Evolutionary conservation across 768 basidiomycete species (phyloP).

Genomic region (Naganishia onofrii): DNA sequence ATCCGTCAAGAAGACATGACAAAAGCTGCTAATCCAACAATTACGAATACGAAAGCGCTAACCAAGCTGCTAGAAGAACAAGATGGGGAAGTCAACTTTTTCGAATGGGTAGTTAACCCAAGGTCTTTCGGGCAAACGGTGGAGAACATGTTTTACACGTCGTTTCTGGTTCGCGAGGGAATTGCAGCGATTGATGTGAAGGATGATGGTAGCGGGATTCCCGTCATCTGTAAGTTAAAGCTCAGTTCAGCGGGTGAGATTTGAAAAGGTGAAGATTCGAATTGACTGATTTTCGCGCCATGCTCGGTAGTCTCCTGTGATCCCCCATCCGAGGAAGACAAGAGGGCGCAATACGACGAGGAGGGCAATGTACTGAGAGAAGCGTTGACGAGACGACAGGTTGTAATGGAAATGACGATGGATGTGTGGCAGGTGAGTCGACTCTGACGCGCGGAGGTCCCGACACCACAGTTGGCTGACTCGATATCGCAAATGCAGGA

Average conservation of each 20-base stretch:
- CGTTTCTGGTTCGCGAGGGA: constrained; percentile 85
- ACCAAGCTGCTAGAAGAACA: neutral
- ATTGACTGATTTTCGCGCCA: neutral
- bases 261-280: neutral
- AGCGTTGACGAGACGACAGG: constrained; percentile 72
- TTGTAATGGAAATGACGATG: constrained; percentile 89
- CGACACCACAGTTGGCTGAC: neutral
- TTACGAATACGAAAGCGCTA: constrained; percentile 12
- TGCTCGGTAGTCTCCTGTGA: constrained; percentile 5
- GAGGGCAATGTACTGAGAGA: constrained; percentile 53
- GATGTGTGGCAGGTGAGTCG: constrained; percentile 74
- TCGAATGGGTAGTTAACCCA: constrained; percentile 85
- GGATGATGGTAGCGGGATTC: constrained; percentile 59
- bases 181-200: constrained; percentile 54
- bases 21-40: constrained; percentile 23
- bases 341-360: constrained; percentile 9
- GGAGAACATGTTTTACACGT: constrained; percentile 93
- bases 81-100: constrained; percentile 55
- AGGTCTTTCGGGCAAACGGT: constrained; percentile 87
- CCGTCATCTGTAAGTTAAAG: constrained; percentile 64
- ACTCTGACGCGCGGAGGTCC: no score
- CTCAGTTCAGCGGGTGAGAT: neutral
- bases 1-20: constrained; percentile 37
- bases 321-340: constrained; percentile 42
- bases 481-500: constrained; percentile 57